Percentiles rank a stretch among this genome's conserved stretches.
Evolutionary conservation across 257 asterid species (phyloP).

Genomic region (Catharanthus roseus): DNA sequence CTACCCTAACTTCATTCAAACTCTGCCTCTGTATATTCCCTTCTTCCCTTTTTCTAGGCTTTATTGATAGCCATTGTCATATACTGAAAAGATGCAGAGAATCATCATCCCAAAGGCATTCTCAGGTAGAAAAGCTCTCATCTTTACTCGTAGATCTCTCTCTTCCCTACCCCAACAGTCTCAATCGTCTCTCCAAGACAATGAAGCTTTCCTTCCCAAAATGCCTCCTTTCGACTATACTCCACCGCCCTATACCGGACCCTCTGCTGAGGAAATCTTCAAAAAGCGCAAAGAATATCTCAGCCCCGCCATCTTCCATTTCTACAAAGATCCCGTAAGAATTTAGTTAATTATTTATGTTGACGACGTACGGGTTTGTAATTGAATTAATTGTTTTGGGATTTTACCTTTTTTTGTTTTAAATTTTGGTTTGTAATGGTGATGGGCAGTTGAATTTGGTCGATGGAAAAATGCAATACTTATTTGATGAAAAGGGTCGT

Average conservation of each 20-base stretch:
- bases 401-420: not conserved
- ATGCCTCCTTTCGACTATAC: constrained; percentile 87
- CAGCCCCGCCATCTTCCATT: constrained; percentile 84
- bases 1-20: too few relatives aligned
- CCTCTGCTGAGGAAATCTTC: constrained; percentile 61
- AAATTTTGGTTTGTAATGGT: not conserved
- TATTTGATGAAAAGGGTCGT: constrained; percentile 74
- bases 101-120: constrained; percentile 30
- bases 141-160: constrained; percentile 9
- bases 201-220: constrained; percentile 40
- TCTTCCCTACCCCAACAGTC: too few relatives aligned
- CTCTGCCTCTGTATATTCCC: not conserved
- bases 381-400: not conserved
- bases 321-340: constrained; percentile 63
- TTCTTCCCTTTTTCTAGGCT: too few relatives aligned
- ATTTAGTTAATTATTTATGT: not conserved
- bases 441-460: constrained; percentile 64
- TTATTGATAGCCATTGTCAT: not conserved
- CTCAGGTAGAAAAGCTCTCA: constrained; percentile 16
- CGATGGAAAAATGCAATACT: constrained; percentile 91
- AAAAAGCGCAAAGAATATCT: constrained; percentile 55
- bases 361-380: not conserved
- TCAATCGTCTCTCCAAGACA: constrained; percentile 19
- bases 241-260: constrained; percentile 87
- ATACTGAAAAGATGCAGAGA: constrained; percentile 35